phyloP scores from a whole-genome alignment of 1,284 basidiomycete genomes.

The Cryptococcus deneoformans region DNA sequence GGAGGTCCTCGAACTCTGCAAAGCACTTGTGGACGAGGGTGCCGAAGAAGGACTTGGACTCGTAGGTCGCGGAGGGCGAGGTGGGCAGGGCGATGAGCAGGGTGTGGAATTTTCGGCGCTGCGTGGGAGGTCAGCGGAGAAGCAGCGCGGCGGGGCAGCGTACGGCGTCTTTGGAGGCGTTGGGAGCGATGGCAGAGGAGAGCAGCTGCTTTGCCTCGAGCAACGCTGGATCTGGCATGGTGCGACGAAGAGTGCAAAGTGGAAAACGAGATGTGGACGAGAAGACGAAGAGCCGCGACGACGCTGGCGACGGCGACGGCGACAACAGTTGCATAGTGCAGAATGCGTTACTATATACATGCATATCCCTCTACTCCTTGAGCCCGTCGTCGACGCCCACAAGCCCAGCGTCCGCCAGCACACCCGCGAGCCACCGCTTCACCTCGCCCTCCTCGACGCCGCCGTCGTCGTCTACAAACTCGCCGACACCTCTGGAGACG shows the following conservation, averaged over 20 bases:
- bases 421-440: constrained; percentile 30
- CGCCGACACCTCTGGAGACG: constrained; percentile 34
- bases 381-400: constrained; percentile 34
- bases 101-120: constrained; percentile 19
- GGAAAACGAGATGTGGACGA: neutral
- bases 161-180: neutral
- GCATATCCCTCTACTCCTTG: constrained; percentile 14
- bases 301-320: neutral
- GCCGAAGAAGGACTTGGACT: constrained; percentile 25
- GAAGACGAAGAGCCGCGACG: neutral
- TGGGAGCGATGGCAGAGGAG: constrained; percentile 9
- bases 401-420: constrained; percentile 39
- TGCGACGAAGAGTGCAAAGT: neutral
- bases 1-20: constrained; percentile 32
- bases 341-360: neutral
- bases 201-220: constrained; percentile 9
- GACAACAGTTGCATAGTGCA: neutral
- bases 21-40: constrained; percentile 24
- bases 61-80: constrained; percentile 2
- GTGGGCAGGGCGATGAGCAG: constrained; percentile 24
- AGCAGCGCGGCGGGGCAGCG: neutral
- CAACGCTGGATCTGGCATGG: constrained; percentile 1
- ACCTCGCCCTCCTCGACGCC: constrained; percentile 45
- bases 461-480: constrained; percentile 40
- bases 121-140: neutral